phyloP scores from a whole-genome alignment of 257 asterid species.

The Verbena officinalis region DNA sequence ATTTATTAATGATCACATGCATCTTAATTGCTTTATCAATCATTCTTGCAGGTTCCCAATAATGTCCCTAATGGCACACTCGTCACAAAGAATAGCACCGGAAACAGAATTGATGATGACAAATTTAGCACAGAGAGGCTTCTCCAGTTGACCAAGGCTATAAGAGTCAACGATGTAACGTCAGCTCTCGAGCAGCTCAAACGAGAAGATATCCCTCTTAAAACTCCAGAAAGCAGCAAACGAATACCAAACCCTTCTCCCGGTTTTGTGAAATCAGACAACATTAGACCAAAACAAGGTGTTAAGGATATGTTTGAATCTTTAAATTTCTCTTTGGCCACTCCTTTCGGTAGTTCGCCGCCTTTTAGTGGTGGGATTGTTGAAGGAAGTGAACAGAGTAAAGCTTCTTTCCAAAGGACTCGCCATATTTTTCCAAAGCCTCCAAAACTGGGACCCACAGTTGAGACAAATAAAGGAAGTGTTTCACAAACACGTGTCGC shows the following conservation, averaged over 20 bases:
- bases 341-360: constrained; percentile 42
- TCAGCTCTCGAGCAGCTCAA: constrained; percentile 38
- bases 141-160: constrained; percentile 35
- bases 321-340: constrained; percentile 44
- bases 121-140: constrained; percentile 35
- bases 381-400: constrained; percentile 64
- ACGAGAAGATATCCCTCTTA: constrained; percentile 30
- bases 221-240: constrained; percentile 36
- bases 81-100: constrained; percentile 31
- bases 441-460: constrained; percentile 36
- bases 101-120: constrained; percentile 17
- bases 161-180: constrained; percentile 30
- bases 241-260: constrained; percentile 42
- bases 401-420: constrained; percentile 43
- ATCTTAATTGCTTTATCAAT: not conserved
- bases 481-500: constrained; percentile 50
- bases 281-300: constrained; percentile 44
- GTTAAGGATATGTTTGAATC: constrained; percentile 49
- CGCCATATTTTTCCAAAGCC: constrained; percentile 50
- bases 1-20: not conserved
- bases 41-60: constrained; percentile 42
- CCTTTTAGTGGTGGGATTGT: constrained; percentile 48
- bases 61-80: constrained; percentile 27
- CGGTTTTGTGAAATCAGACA: constrained; percentile 45
- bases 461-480: constrained; percentile 45